Evolutionary conservation across 495 filamentous ascomycete genomes (phyloP), one percentile per base, ranked within the genome.

Genomic region (Penicillium canescens): DNA sequence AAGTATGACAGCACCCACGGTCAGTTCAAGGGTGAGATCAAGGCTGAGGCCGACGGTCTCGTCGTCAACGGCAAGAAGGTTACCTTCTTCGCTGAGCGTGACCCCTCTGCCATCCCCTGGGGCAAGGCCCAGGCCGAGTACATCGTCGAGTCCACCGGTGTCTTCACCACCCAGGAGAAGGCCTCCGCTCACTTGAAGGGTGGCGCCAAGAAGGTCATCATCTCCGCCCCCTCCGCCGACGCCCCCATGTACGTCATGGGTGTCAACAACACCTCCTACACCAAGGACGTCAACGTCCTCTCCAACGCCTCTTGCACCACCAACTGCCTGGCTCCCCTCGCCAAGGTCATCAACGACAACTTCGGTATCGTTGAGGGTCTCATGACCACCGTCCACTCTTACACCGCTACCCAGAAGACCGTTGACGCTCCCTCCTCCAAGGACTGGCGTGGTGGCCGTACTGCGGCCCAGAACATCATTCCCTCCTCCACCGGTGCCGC

Each of bases 171-270:
- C 77, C 89, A 79, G 59, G 94, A 97, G 54, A 96, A 96, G 88
- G 94, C 94, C 69, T 82, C 82, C 65, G 88, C 86, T 66, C 94
- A 98, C 80, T 84, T 98, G 84, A 93, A 94, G 84, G 94, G 94
- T 70, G 94, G 94, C 74, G 94, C 94, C 73, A 98, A 97, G 91
- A 96, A 96, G 83, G 94, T 98, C 75, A 82, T 98, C 82, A 98
- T 98, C 87, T 98, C 94, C 65, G 94, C 94, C 66, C 94, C 94
- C 61, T 98, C 94, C 61, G 92, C 92, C 55, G 94, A 98, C 84
- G 95, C 94, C 66, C 93, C 94, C 67, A 98, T 98, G 94, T 98
- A 94, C 84, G 94, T 98, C 68, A 96, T 96, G 89, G 94, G 94
- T 74, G 94, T 98, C 78, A 98, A 98, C 84, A 82, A 98, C 77